A percentile compares a stretch with the other conserved stretches of the same genome.
Conservation (phyloP, 2,329 filamentous ascomycete species). For the Sclerotinia glacialis region DNA sequence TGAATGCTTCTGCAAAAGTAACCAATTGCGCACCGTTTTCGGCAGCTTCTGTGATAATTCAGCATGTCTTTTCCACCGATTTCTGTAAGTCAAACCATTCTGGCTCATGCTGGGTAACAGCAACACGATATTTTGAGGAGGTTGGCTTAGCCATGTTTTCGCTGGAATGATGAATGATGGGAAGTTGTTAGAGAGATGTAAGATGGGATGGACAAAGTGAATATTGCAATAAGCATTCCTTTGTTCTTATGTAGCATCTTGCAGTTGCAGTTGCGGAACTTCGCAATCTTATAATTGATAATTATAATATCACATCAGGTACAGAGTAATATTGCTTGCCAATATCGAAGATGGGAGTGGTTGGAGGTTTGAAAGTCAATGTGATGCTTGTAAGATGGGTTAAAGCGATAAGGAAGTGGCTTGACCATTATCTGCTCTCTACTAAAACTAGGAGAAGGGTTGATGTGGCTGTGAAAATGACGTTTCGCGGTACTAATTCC, state of each 20-base stretch:
- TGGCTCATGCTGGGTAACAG: constrained; percentile 57
- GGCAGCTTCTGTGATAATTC: constrained; percentile 55
- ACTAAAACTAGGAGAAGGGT: too few relatives aligned
- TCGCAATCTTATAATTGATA: background rate
- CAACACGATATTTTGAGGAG: constrained; percentile 38
- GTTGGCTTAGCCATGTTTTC: background rate
- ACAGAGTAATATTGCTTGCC: background rate
- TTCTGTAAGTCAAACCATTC: constrained; percentile 57
- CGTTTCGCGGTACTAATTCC: background rate
- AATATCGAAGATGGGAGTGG: background rate
- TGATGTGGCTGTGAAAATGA: background rate
- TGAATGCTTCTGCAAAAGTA: constrained; percentile 54
- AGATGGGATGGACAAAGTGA: background rate
- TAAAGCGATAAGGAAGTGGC: background rate
- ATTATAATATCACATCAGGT: background rate
- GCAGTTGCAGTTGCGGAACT: background rate
- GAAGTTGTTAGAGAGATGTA: background rate
- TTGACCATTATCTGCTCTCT: background rate
- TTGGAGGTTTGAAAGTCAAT: background rate
- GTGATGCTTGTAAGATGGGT: too few relatives aligned
- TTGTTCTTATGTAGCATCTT: background rate
- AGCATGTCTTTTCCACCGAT: constrained; percentile 55
- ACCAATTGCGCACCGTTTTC: constrained; percentile 53
- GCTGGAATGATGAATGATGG: background rate
- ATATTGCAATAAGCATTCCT: too few relatives aligned